A percentile compares a stretch with the other conserved stretches of the same genome.
Evolutionary conservation across 1,139 yeast species (phyloP).

Genomic region (Debaryomycetaceae sp.): DNA sequence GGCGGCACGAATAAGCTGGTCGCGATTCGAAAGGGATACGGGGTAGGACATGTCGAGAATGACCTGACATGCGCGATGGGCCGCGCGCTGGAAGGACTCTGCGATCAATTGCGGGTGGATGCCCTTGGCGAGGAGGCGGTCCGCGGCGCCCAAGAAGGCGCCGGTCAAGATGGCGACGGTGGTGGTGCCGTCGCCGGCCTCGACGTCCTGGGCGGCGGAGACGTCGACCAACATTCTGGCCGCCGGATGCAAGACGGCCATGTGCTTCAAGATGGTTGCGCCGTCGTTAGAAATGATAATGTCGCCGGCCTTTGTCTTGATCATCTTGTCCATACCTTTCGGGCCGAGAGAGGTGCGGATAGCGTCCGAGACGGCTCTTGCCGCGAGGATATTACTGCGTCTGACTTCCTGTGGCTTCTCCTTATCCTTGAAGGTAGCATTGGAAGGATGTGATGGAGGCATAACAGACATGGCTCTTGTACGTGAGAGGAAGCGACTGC

Average conservation of each 20-base stretch:
- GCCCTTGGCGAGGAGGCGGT: conserved; percentile 75
- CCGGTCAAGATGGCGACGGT: conserved; percentile 95
- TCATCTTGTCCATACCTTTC: conserved; percentile 99
- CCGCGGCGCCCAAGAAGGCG: conserved; percentile 89
- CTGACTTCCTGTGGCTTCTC: conserved; percentile 98
- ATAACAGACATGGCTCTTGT: conserved; percentile 6
- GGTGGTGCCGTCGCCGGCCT: conserved; percentile 99
- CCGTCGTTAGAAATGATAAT: conserved; percentile 96
- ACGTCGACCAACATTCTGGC: conserved; percentile 97
- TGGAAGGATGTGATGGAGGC: conserved; percentile 45
- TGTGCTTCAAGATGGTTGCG: conserved; percentile 89
- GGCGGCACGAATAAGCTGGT: conserved; percentile 83
- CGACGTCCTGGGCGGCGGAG: conserved; percentile 94
- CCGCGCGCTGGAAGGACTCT: conserved; percentile 92
- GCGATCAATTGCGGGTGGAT: conserved; percentile 94
- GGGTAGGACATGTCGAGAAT: conserved; percentile 75
- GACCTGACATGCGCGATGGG: conserved; percentile 75
- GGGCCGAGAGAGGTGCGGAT: conserved; percentile 97
- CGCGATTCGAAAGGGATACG: conserved; percentile 66
- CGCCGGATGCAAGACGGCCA: conserved; percentile 98
- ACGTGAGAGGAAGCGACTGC: no score
- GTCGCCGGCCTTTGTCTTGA: conserved; percentile 84
- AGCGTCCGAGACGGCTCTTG: conserved; percentile 96
- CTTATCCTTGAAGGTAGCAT: conserved; percentile 84
- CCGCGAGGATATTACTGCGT: conserved; percentile 85